Percentiles rank a stretch among this genome's conserved stretches.
Evolutionary conservation across 106 monocot species (phyloP).

Genomic region (Gastrodia elata): DNA sequence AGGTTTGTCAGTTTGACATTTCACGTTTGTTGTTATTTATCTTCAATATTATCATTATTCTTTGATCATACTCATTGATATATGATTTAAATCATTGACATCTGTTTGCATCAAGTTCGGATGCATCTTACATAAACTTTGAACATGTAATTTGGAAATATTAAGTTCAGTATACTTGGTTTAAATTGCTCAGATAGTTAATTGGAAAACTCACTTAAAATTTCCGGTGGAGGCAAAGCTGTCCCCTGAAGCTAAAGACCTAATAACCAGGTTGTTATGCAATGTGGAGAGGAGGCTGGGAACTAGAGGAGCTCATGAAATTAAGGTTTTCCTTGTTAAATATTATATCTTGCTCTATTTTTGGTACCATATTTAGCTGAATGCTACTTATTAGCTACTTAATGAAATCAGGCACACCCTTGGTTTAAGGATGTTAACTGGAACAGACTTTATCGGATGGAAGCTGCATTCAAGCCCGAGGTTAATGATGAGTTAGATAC

Average conservation of each 20-base stretch:
- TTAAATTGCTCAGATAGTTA: conserved; percentile 22
- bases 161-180: conserved; percentile 5
- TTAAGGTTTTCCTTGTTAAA: conserved; percentile 17
- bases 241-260: conserved; percentile 34
- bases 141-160: neutral
- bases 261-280: conserved; percentile 30
- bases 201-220: conserved; percentile 39
- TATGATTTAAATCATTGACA: conserved; percentile 1
- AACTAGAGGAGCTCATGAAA: conserved; percentile 29
- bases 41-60: neutral
- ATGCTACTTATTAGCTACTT: neutral
- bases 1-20: neutral
- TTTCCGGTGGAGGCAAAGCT: conserved; percentile 34
- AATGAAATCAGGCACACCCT: conserved; percentile 22
- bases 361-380: neutral
- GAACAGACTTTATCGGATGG: conserved; percentile 28
- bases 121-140: neutral
- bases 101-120: neutral
- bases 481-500: conserved; percentile 38
- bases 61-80: neutral
- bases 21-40: neutral
- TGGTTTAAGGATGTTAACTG: conserved; percentile 31
- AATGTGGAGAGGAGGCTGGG: conserved; percentile 28
- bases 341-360: neutral
- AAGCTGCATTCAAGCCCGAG: conserved; percentile 37